phyloP scores from a whole-genome alignment of 2,329 filamentous ascomycete species.

The Ceratocystis alfenasii region DNA sequence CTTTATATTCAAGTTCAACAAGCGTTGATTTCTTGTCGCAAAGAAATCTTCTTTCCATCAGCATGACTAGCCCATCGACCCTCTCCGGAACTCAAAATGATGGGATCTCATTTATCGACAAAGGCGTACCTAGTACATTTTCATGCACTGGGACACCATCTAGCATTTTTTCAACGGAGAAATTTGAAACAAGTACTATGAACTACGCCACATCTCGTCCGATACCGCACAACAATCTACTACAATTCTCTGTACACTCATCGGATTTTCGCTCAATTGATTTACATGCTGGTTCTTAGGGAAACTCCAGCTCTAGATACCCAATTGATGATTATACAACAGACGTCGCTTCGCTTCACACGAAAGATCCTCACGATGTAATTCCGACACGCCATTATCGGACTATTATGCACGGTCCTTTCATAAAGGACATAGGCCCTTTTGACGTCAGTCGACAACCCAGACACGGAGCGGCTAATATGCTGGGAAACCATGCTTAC shows the following conservation, averaged over 20 bases:
- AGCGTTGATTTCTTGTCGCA: conserved; percentile 19
- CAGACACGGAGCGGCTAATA: neutral
- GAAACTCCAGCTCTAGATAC: neutral
- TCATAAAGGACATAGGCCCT: neutral
- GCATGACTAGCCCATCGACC: neutral
- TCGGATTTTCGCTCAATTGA: neutral
- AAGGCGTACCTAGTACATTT: neutral
- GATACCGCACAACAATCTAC: neutral
- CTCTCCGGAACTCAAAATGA: neutral
- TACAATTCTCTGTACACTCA: neutral
- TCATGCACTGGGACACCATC: neutral
- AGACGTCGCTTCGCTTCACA: neutral
- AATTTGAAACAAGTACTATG: neutral
- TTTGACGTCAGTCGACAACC: neutral
- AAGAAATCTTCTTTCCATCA: conserved; percentile 5
- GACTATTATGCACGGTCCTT: neutral
- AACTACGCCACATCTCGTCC: too few relatives aligned
- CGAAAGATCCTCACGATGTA: neutral
- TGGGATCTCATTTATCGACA: neutral
- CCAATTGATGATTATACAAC: neutral
- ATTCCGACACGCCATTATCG: neutral
- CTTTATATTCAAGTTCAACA: conserved; percentile 2
- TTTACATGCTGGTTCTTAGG: neutral
- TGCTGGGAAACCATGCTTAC: neutral
- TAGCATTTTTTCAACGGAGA: neutral